Evolutionary conservation across 257 asterid genomes (phyloP).

Genomic region (Nicotiana noctiflora): DNA sequence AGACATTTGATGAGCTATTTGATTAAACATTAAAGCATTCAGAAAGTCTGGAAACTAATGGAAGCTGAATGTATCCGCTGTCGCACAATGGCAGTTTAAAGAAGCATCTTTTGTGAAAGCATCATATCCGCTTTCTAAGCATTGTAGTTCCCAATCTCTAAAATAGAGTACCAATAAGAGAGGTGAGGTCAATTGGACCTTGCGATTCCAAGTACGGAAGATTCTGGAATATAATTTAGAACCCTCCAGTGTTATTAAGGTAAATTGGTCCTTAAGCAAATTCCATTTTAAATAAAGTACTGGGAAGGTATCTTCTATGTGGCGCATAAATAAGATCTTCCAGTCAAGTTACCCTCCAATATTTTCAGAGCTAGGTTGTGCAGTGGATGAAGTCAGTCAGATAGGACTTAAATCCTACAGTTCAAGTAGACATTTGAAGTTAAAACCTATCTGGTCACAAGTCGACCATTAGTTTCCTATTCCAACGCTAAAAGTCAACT

Average conservation of each 20-base stretch:
- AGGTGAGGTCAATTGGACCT: background rate
- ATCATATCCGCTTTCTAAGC: background rate
- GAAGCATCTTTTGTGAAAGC: background rate
- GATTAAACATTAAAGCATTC: background rate
- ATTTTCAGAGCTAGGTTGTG: background rate
- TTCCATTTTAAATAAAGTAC: background rate
- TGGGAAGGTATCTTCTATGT: background rate
- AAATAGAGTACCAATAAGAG: background rate
- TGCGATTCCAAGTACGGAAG: background rate
- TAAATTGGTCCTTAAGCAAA: background rate
- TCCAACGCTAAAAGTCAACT: background rate
- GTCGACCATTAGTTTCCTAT: background rate
- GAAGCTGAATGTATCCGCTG: background rate
- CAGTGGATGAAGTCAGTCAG: background rate
- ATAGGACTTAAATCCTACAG: constrained; percentile 3
- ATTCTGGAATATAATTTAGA: constrained; percentile 5
- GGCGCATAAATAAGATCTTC: background rate
- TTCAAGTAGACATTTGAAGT: background rate
- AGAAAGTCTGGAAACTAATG: background rate
- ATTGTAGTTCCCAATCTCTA: background rate
- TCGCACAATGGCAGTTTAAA: background rate
- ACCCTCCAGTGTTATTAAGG: background rate
- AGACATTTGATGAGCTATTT: background rate
- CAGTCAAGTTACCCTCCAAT: background rate
- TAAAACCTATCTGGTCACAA: background rate